A percentile compares a stretch with the other conserved stretches of the same genome.
These are phyloP conservation scores for Backusella australiensis DNA, from an alignment of 192 early-diverging fungal species.

Conservation along the genomic window DNA sequence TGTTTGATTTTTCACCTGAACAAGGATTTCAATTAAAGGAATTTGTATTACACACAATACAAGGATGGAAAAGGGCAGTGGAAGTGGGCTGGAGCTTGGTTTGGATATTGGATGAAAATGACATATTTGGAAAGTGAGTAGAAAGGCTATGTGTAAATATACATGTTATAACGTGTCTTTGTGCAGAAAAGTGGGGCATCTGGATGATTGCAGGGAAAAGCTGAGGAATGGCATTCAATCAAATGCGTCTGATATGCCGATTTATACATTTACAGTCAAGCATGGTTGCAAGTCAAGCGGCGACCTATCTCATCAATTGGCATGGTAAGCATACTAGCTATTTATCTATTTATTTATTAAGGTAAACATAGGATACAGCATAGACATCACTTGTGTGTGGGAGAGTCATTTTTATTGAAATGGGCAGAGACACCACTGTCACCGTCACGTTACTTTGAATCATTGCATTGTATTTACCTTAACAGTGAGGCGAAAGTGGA, in stretches of 20 bases:
- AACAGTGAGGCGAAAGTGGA: background rate
- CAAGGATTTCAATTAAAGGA: background rate
- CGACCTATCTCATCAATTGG: background rate
- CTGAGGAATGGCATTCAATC: background rate
- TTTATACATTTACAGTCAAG: background rate
- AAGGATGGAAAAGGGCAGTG: background rate
- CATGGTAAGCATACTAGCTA: background rate
- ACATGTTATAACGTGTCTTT: background rate
- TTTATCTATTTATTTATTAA: background rate
- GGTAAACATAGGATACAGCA: background rate
- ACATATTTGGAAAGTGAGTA: background rate
- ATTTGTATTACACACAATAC: background rate
- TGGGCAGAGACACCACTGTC: background rate
- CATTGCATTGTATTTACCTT: background rate
- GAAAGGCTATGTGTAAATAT: background rate
- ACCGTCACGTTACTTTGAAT: background rate
- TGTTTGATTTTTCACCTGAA: background rate
- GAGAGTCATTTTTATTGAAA: background rate
- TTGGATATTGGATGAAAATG: slow-evolving; percentile 6
- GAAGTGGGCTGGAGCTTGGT: background rate
- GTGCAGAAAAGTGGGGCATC: background rate
- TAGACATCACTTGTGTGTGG: background rate
- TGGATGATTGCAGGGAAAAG: background rate
- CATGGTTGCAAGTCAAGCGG: background rate
- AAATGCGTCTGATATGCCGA: background rate